Percentiles rank a stretch among this genome's conserved stretches.
These are phyloP conservation scores for Crithidia sp. DNA, from an alignment of 208 protist genomes.

Conservation along the genomic window DNA sequence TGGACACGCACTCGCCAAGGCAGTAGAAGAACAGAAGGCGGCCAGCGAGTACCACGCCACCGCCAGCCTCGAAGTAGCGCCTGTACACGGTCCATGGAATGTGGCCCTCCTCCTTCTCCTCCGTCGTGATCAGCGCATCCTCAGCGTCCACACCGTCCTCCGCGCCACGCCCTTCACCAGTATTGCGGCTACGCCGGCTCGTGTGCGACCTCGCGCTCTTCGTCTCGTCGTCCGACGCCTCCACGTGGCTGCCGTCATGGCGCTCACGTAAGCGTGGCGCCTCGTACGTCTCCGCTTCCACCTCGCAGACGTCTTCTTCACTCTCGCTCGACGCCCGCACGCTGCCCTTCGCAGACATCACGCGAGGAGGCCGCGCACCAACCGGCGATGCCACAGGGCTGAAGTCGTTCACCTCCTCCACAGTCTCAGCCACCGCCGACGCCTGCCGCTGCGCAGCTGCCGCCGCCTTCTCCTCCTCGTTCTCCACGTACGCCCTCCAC, in stretches of 20 bases:
- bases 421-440: neutral
- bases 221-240: neutral
- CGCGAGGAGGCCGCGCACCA: neutral
- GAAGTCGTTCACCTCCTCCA: neutral
- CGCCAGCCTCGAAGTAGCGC: conserved; percentile 48
- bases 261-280: neutral
- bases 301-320: neutral
- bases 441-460: neutral
- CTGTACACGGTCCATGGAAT: conserved; percentile 58
- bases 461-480: conserved; percentile 12
- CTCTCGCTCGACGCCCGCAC: neutral
- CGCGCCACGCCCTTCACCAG: neutral
- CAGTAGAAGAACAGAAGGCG: conserved; percentile 37
- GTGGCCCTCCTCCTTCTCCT: conserved; percentile 69
- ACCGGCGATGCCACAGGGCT: neutral
- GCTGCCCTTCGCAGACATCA: neutral
- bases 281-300: neutral
- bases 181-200: neutral
- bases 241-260: neutral
- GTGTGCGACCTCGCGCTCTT: neutral
- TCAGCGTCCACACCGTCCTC: conserved; percentile 4
- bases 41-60: conserved; percentile 28
- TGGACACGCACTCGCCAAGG: conserved; percentile 30
- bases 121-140: conserved; percentile 49
- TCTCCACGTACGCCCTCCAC: conserved; percentile 22